These are phyloP conservation scores for Salvia splendens DNA, from an alignment of 257 asterid species.

Conservation along the genomic window DNA sequence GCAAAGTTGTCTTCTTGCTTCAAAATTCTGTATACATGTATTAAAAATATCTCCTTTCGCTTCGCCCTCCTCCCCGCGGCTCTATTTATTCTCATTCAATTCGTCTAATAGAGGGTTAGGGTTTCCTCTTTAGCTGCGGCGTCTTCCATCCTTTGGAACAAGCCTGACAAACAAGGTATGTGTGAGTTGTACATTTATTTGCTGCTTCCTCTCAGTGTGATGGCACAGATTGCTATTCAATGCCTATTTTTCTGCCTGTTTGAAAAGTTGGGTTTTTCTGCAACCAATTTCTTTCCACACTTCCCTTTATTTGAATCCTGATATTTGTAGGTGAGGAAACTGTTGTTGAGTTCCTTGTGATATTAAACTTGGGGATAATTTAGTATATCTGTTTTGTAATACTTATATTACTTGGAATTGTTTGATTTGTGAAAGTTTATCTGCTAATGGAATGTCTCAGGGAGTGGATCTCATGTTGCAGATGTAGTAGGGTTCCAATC, in stretches of 20 bases:
- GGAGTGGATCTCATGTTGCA: slow-evolving; percentile 29
- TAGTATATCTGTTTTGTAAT: background rate
- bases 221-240: background rate
- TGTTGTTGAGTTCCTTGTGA: slow-evolving; percentile 7
- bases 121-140: background rate
- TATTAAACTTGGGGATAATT: background rate
- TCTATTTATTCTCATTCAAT: background rate
- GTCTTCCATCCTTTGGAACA: background rate
- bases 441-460: slow-evolving; percentile 42
- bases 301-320: slow-evolving; percentile 15
- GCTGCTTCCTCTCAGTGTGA: background rate
- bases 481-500: slow-evolving; percentile 36
- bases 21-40: background rate
- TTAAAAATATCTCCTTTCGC: background rate
- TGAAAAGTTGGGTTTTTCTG: background rate
- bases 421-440: background rate
- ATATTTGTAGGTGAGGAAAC: slow-evolving; percentile 10
- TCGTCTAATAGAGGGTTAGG: slow-evolving; percentile 1
- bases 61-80: background rate
- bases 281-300: background rate
- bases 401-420: slow-evolving; percentile 19
- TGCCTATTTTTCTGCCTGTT: background rate
- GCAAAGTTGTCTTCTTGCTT: slow-evolving; percentile 8
- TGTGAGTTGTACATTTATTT: background rate
- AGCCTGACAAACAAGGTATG: background rate